These are phyloP conservation scores for Dendrobium catenatum DNA, from an alignment of 106 monocot genomes.

Conservation along the genomic window DNA sequence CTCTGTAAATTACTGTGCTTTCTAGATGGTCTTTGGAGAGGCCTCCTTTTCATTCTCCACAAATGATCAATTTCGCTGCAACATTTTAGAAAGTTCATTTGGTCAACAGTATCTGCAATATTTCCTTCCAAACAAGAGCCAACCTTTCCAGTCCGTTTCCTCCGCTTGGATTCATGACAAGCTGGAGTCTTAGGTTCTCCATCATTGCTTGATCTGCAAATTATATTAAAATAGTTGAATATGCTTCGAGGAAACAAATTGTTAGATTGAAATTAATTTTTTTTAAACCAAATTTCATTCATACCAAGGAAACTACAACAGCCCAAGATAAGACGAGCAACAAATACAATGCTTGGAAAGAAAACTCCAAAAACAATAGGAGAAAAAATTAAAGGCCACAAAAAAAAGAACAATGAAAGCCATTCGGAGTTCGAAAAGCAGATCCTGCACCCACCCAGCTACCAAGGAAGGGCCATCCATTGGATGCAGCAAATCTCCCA, in stretches of 20 bases:
- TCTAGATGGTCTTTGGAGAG: conserved; percentile 48
- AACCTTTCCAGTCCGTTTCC: conserved; percentile 5
- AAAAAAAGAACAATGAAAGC: no score
- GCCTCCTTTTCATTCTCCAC: conserved; percentile 56
- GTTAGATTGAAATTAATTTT: no score
- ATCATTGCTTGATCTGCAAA: conserved; percentile 27
- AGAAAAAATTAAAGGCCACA: no score
- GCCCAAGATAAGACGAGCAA: background rate
- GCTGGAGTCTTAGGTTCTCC: conserved; percentile 41
- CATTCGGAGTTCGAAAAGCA: no score
- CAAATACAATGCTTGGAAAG: no score
- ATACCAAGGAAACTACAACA: no score
- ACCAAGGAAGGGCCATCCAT: no score
- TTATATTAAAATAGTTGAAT: background rate
- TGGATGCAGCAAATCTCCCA: no score
- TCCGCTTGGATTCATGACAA: conserved; percentile 26
- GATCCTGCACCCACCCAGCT: no score
- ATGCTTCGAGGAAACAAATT: background rate
- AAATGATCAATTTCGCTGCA: conserved; percentile 34
- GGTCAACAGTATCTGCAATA: conserved; percentile 12
- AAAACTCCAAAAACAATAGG: no score
- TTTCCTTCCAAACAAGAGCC: conserved; percentile 12
- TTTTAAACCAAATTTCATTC: no score
- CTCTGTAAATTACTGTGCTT: conserved; percentile 32
- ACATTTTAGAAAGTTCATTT: conserved; percentile 22